Percentiles rank a stretch among this genome's conserved stretches.
These are phyloP conservation scores for Yamadazyma atmosphaerica DNA, from an alignment of 1,139 yeast species.

Conservation along the genomic window DNA sequence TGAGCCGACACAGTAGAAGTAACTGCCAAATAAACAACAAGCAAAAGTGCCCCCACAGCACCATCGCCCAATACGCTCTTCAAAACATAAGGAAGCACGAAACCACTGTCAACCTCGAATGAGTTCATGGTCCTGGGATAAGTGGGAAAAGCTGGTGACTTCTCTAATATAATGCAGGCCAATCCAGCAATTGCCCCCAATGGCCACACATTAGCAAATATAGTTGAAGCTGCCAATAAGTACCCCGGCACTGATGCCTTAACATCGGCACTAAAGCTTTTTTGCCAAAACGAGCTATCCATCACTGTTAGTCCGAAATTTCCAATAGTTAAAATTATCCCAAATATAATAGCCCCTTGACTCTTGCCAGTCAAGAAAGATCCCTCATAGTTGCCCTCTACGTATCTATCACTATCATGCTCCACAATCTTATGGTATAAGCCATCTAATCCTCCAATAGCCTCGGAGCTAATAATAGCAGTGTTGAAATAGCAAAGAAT, in stretches of 20 bases:
- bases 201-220: conserved; percentile 35
- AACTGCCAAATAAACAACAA: conserved; percentile 30
- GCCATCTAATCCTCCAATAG: conserved; percentile 30
- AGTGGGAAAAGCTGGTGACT: conserved; percentile 26
- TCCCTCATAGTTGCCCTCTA: conserved; percentile 35
- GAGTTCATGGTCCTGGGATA: conserved; percentile 28
- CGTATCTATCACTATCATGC: conserved; percentile 18
- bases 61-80: conserved; percentile 29
- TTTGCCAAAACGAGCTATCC: conserved; percentile 37
- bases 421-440: conserved; percentile 24
- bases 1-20: conserved; percentile 35
- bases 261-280: conserved; percentile 33
- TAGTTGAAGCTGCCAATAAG: conserved; percentile 31
- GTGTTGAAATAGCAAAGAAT: conserved; percentile 30
- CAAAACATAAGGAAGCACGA: conserved; percentile 27
- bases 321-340: conserved; percentile 29
- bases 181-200: conserved; percentile 30
- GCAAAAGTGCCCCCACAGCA: conserved; percentile 29
- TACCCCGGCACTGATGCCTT: conserved; percentile 41
- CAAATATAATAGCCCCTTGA: conserved; percentile 30
- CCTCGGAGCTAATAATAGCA: conserved; percentile 23
- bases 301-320: conserved; percentile 31
- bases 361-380: conserved; percentile 36
- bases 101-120: conserved; percentile 28
- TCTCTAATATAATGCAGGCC: conserved; percentile 26